Evolutionary conservation across 176 grass and related monocot genomes (phyloP), one percentile per base, ranked within the genome.

Genomic region (Dactylis glomerata): DNA sequence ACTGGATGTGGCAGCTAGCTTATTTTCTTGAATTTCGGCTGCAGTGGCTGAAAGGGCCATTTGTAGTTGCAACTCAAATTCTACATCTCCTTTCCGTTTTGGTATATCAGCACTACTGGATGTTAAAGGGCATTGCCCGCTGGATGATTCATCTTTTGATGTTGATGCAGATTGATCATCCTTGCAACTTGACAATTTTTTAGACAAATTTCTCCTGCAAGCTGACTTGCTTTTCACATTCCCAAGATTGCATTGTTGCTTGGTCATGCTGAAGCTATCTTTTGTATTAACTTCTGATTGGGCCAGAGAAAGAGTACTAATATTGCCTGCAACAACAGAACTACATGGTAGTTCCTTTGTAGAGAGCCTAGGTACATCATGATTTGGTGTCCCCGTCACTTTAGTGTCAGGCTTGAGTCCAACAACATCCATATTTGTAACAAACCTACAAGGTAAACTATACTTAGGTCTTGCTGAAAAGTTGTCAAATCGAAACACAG

Each of bases 31-130:
- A 65, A 24, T 79, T 67, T 84, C 40, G 16, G 85, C 52, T 72
- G 72, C 73, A 78, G 96, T 92, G 71, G 96, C 93, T 80, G 93
- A 95, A 73, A 98, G 93, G 77, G 96, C 96, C 93, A 93, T 95
- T 85, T 95, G 62, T 67, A 98, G 73, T 66, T 98, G 93, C 87
- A 98, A 85, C 78, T 93, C 86, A 77, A 98, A 95, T 69, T 98
- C 96, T 82, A 92, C 19, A 57, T 98, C 91, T 13, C 92, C 89
- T 86, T 90, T 98, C 68, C 93, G 80, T 90, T 81, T 93, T 95
- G 76, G 73, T 76, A 59, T 81, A 86, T 93, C 89, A 65, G 78
- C 57, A 89, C 74, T 87, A 61, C 62, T 70, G 33, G 84, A 78
- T 75, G 38, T 73, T 79, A 50, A 71, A 85, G 78, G n/a, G 47